Base-by-base conservation (phyloP, 2,329 filamentous ascomycete genomes). In the Scedosporium dehoogii region DNA sequence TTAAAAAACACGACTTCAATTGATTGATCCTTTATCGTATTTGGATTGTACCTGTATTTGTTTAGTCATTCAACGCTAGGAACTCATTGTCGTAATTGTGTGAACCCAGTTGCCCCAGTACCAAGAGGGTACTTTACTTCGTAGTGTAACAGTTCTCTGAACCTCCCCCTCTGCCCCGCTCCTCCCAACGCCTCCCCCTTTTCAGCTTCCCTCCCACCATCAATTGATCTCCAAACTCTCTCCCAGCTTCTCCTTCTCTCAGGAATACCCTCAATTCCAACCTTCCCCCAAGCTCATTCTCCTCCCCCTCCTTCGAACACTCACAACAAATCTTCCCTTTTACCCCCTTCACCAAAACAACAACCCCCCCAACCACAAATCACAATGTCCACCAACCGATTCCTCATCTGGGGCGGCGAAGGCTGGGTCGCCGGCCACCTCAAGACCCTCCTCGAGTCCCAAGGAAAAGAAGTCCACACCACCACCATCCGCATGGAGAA, bases 401-500 rank as follows among this genome's bases (percentile, higher is more conserved):
- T 82, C 72, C 79, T 88, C 66, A 85, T 88, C 69, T 88, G 85
- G 85, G 85, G 85, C 62, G 83, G 79, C 66, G 76, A 80, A 67
- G 85, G 85, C 68, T 86, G 83, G 84, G 79, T 87, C 62, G 84
- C 84, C 55, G 79, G 82, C 61, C 84, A 86, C 68, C 79, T 89
- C 60, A 81, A 85, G 72, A 67, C 71, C 21, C 75, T 88, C 27
- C 79, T 89, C 59, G 76, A 83, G 69, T 71, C 73, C 63, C 81
- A 86, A 69, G 83, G 82, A 69, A 85, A 87, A 74, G 78, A 84
- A 62, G 85, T 87, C 51, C 73, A 79, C 69, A 79, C 76, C 60
- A 88, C 85, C 16, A 85, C 80, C 3, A 75, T 85, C 61, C 85
- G 85, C 68, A 87, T 88, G 85, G 83, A 89, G 71, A 78, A 87